Conservation (phyloP, 768 basidiomycete species). For the Tephrocybe rancida region DNA sequence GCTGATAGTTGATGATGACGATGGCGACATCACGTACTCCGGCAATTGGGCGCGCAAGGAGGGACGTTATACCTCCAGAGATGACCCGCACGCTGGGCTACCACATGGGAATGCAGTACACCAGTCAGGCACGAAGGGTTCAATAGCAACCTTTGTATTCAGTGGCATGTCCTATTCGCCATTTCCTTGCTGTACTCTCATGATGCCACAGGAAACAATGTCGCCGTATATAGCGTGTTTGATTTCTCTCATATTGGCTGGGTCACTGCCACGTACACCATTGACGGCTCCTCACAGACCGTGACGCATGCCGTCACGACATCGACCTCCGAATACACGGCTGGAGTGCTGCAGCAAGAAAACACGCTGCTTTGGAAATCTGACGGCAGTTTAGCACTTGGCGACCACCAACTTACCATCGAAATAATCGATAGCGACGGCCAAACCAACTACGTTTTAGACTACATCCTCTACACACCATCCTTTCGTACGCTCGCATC, state of each 20-base stretch:
- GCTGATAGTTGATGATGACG: conserved; percentile 25
- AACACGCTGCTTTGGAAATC: conserved; percentile 25
- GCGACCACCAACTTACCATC: conserved; percentile 26
- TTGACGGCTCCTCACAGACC: conserved; percentile 21
- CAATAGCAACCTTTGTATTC: conserved; percentile 27
- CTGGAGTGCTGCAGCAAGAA: conserved; percentile 22
- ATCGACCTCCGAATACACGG: conserved; percentile 18
- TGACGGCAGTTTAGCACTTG: conserved; percentile 18
- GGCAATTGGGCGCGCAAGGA: conserved; percentile 19
- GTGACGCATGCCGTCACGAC: conserved; percentile 22
- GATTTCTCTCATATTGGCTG: conserved; percentile 24
- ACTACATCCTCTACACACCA: conserved; percentile 29
- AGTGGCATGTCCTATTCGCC: conserved; percentile 21
- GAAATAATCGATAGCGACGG: conserved; percentile 23
- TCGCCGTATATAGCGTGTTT: conserved; percentile 27
- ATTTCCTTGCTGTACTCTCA: not conserved
- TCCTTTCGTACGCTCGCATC: conserved; percentile 14
- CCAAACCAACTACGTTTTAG: conserved; percentile 22
- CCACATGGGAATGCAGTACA: conserved; percentile 29
- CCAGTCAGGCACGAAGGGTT: conserved; percentile 19
- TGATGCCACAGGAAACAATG: conserved; percentile 17
- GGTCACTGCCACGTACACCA: conserved; percentile 22
- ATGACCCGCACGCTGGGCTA: conserved; percentile 17
- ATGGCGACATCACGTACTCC: conserved; percentile 17
- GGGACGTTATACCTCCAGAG: conserved; percentile 10